These are phyloP conservation scores for Pyrenophora teres DNA, from an alignment of 2,329 filamentous ascomycete species.

Conservation along the genomic window DNA sequence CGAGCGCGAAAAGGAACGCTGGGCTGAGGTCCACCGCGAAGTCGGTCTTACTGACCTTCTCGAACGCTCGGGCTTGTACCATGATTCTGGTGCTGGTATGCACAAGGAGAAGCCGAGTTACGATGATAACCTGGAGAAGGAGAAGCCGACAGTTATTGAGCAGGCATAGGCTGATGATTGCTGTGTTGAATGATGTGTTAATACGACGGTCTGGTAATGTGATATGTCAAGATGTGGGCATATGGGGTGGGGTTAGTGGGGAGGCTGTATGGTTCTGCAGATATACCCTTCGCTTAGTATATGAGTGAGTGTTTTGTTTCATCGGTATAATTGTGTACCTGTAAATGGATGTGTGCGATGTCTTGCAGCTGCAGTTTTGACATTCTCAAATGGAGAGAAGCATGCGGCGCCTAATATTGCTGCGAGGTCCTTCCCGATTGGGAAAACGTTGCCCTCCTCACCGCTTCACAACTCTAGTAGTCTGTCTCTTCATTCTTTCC, in stretches of 20 bases:
- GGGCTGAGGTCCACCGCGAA: conserved; percentile 72
- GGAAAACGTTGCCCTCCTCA: not conserved
- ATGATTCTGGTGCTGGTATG: not conserved
- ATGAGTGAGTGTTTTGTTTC: too few species aligned
- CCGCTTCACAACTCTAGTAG: conserved; percentile 13
- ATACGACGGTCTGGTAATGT: not conserved
- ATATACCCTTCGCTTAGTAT: not conserved
- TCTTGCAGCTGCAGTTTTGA: too few species aligned
- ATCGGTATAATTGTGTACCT: too few species aligned
- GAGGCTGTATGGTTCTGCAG: not conserved
- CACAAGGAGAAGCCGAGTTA: conserved; percentile 3
- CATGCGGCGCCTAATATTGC: too few species aligned
- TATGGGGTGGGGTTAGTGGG: too few species aligned
- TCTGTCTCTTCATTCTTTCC: conserved; percentile 35
- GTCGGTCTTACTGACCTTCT: conserved; percentile 62
- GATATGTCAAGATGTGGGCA: too few species aligned
- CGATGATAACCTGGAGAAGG: conserved; percentile 8
- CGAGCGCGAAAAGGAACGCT: conserved; percentile 68
- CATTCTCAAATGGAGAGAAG: too few species aligned
- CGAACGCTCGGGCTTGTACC: conserved; percentile 18
- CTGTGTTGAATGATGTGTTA: not conserved
- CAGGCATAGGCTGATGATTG: not conserved
- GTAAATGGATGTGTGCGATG: too few species aligned
- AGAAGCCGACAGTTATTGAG: conserved; percentile 24
- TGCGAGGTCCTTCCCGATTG: too few species aligned